Base-by-base conservation (phyloP, 768 basidiomycete genomes). In the Calocybe cyanea region DNA sequence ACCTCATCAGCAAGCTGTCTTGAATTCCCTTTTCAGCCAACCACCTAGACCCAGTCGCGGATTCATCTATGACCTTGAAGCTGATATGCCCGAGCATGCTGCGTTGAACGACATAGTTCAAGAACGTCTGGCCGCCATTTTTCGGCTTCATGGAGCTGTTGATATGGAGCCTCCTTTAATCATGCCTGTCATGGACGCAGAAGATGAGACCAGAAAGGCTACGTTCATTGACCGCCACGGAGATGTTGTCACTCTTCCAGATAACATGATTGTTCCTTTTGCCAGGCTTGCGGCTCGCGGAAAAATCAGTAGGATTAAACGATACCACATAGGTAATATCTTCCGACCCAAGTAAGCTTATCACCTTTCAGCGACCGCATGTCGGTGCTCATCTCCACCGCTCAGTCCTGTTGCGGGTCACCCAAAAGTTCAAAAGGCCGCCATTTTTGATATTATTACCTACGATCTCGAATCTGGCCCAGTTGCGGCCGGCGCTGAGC, bases 141-240 rank as follows among this genome's bases (percentile, higher is more conserved):
- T 95, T 63, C 80, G 84, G 30, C 73, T 94, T 4, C 94, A 94
- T 57, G 94, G 94, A 5, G 93, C 94, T 2, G 80, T 95, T 1
- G 82, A 92, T 51, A 84, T 85, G 64, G 87, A 89, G 54, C 85
- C 92, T 0, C 86, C 92, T 0, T 63, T 94, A n/a, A 70, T 96
- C 9, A 79, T 91, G 61, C 93, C 87, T 0, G 72, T 80, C 1
- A 72, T 78, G 38, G 75, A 82, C 23, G 66, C 73, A 2, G 78
- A 80, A 14, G 83, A 87, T 23, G 79, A 83, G 24, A 73, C 75
- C 33, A 77, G 72, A 6, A 79, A 83, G 21, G 88, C 86, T 2
- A 70, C 81, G 5, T 81, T 91, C 52, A 76, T 97, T 23, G 93
- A 95, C 64, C 70, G 80, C 37, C 83, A 84, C 45, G 91, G 87